phyloP scores from a whole-genome alignment of 75 land plant species.

The Pseudotsuga menziesii region DNA sequence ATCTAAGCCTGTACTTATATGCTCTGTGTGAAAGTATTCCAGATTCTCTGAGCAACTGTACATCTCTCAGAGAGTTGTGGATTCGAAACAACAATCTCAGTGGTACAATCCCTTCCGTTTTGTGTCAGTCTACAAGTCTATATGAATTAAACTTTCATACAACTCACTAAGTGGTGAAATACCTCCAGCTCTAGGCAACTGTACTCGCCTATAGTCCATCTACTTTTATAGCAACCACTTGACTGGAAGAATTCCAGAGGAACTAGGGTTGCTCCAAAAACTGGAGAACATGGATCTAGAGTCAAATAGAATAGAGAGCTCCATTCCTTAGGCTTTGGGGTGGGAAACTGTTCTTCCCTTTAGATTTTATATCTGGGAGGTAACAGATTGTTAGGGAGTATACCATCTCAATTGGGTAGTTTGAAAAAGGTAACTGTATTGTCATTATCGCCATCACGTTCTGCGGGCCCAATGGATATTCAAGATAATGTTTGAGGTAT shows the following conservation, averaged over 20 bases:
- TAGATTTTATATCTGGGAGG: conserved; percentile 6
- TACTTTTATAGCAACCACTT: not conserved
- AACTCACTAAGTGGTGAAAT: not conserved
- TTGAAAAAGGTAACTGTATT: conserved; percentile 2
- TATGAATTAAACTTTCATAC: too few relatives aligned
- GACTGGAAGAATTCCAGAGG: not conserved
- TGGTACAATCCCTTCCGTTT: not conserved
- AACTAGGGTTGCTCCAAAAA: not conserved
- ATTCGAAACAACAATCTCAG: not conserved
- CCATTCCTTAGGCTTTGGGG: conserved; percentile 14
- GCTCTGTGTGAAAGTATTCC: conserved; percentile 65
- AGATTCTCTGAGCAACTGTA: conserved; percentile 19
- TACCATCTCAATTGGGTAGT: conserved; percentile 16
- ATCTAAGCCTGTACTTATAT: too few relatives aligned
- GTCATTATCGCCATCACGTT: not conserved
- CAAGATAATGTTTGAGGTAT: too few relatives aligned
- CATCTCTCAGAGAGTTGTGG: not conserved
- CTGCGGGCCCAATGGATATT: too few relatives aligned
- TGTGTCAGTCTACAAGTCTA: too few relatives aligned
- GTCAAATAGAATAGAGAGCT: conserved; percentile 7
- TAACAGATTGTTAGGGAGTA: conserved; percentile 14
- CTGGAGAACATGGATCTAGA: not conserved
- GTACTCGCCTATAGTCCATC: not conserved
- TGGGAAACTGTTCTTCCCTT: conserved; percentile 13
- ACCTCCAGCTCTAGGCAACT: not conserved